phyloP scores from a whole-genome alignment of 148 eudicot species.

The Talinum fruticosum region DNA sequence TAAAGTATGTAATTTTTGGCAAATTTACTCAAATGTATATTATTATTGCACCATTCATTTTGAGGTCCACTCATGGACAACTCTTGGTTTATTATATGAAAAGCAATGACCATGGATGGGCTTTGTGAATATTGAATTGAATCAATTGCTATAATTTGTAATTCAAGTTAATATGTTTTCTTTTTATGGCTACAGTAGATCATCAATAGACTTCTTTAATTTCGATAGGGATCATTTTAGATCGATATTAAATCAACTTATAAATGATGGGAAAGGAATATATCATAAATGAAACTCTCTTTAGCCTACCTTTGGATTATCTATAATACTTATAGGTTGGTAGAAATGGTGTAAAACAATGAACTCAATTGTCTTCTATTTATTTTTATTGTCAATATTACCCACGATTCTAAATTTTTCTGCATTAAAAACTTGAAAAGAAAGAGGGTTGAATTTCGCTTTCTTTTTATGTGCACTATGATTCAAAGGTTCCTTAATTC shows the following conservation, averaged over 20 bases:
- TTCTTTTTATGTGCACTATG: no score
- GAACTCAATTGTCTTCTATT: no score
- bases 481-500: no score
- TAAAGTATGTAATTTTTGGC: constrained; percentile 6
- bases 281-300: no score
- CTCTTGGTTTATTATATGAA: background rate
- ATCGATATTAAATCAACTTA: no score
- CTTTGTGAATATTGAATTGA: background rate
- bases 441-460: no score
- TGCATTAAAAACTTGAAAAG: no score
- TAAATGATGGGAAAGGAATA: background rate
- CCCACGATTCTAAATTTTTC: no score
- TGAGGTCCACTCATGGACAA: background rate
- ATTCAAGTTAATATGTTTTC: background rate
- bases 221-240: background rate
- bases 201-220: background rate
- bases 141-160: background rate
- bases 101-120: background rate
- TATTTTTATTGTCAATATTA: no score
- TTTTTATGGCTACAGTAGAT: background rate
- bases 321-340: no score
- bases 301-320: no score
- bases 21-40: background rate
- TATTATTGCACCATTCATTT: background rate
- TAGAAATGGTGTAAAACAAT: no score